These are phyloP conservation scores for Penicillium cinerascens DNA, from an alignment of 495 filamentous ascomycete species.

Conservation along the genomic window DNA sequence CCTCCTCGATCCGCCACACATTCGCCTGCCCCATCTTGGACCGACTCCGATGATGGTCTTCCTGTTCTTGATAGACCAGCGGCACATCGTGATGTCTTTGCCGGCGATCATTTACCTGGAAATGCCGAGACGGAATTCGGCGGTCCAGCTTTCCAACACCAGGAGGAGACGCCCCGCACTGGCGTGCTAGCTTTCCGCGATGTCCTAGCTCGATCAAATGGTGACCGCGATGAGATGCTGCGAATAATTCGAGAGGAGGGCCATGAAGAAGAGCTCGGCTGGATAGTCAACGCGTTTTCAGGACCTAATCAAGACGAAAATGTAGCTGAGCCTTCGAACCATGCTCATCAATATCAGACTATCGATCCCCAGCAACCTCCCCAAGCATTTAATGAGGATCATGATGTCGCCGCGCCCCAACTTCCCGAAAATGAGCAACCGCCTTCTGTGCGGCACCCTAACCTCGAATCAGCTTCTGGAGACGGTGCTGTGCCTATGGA, in stretches of 20 bases:
- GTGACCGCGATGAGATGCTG: slow-evolving; percentile 57
- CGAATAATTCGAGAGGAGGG: slow-evolving; percentile 60
- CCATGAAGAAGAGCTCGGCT: slow-evolving; percentile 52
- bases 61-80: slow-evolving; percentile 7
- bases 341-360: background rate
- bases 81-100: background rate
- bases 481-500: background rate
- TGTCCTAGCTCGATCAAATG: slow-evolving; percentile 50
- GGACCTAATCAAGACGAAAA: slow-evolving; percentile 18
- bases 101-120: background rate
- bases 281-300: slow-evolving; percentile 41
- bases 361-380: background rate
- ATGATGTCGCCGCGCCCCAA: background rate
- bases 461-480: background rate
- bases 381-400: background rate
- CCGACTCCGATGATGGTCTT: slow-evolving; percentile 19
- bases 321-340: slow-evolving; percentile 6
- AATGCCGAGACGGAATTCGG: background rate
- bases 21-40: slow-evolving; percentile 24
- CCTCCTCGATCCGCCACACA: slow-evolving; percentile 7
- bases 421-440: slow-evolving; percentile 2
- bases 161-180: slow-evolving; percentile 1
- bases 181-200: slow-evolving; percentile 47
- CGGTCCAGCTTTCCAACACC: background rate
- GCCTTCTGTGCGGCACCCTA: background rate